Percentiles rank a stretch among this genome's conserved stretches.
These are phyloP conservation scores for Nothophoma quercina DNA, from an alignment of 2,329 filamentous ascomycete genomes.

Conservation along the genomic window DNA sequence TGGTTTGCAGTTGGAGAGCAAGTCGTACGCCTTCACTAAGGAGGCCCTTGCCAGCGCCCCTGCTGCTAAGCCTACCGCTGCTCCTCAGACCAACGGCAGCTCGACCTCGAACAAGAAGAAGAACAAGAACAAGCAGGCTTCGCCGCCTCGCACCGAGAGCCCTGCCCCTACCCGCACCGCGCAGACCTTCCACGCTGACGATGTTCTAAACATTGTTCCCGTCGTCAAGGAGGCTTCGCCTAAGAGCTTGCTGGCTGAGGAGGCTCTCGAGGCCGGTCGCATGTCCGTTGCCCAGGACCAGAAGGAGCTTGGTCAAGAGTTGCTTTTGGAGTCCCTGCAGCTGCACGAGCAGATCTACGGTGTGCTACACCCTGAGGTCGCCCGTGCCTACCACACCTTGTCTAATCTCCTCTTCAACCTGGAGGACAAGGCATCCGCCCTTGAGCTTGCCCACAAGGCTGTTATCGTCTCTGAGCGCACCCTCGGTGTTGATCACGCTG, in stretches of 20 bases:
- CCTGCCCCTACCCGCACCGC: conserved; percentile 55
- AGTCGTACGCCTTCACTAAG: conserved; percentile 73
- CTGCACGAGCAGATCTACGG: conserved; percentile 99
- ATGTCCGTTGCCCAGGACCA: conserved; percentile 96
- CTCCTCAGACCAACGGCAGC: conserved; percentile 49
- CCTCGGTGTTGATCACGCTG: conserved; percentile 88
- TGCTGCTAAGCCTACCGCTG: conserved; percentile 23
- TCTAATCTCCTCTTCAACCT: conserved; percentile 97
- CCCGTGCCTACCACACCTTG: conserved; percentile 90
- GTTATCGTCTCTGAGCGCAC: conserved; percentile 96
- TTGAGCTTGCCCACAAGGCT: conserved; percentile 94
- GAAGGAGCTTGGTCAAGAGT: conserved; percentile 93
- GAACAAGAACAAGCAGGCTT: conserved; percentile 65
- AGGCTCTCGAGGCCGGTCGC: conserved; percentile 92
- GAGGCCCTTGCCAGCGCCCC: conserved; percentile 34
- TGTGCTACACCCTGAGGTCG: conserved; percentile 94
- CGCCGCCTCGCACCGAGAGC: conserved; percentile 55
- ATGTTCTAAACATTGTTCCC: conserved; percentile 92
- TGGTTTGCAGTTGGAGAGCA: conserved; percentile 85
- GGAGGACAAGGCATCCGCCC: conserved; percentile 95
- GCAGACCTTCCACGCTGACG: conserved; percentile 79
- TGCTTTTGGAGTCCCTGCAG: conserved; percentile 93
- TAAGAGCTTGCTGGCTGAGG: conserved; percentile 88
- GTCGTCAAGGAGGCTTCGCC: conserved; percentile 94
- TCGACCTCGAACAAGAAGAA: conserved; percentile 53